Conservation (phyloP, 1,139 yeast species). For the Yamadazyma kanchanaburiensis region DNA sequence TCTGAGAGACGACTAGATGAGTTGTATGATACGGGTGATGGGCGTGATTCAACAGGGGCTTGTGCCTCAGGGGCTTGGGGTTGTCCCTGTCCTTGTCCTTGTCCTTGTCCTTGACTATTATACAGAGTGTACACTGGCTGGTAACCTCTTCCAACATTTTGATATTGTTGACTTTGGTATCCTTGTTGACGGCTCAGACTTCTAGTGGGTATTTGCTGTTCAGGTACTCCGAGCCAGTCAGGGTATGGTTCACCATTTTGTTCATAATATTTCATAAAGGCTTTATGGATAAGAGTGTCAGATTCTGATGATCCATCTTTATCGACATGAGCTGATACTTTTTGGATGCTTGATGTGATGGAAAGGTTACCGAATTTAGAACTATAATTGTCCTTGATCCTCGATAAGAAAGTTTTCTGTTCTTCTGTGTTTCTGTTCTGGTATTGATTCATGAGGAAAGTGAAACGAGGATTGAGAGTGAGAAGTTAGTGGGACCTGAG, state of each 20-base stretch:
- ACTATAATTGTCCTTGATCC: conserved; percentile 35
- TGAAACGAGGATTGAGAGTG: background rate
- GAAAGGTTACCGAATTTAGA: conserved; percentile 34
- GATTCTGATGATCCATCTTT: conserved; percentile 38
- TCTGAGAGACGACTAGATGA: conserved; percentile 39
- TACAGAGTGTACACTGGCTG: conserved; percentile 29
- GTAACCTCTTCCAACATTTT: conserved; percentile 4
- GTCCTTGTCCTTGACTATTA: conserved; percentile 11
- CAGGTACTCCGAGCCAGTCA: conserved; percentile 43
- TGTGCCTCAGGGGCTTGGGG: conserved; percentile 2
- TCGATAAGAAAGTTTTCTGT: conserved; percentile 28
- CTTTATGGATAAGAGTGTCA: conserved; percentile 44
- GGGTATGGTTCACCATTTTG: conserved; percentile 33
- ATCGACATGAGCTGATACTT: conserved; percentile 22
- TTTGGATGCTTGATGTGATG: conserved; percentile 19
- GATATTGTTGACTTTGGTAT: background rate
- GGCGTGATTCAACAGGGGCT: conserved; percentile 11
- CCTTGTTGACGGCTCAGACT: conserved; percentile 2
- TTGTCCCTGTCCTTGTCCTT: too few species aligned
- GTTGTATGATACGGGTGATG: conserved; percentile 19
- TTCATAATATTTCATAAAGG: conserved; percentile 41
- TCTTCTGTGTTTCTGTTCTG: conserved; percentile 14
- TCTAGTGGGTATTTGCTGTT: conserved; percentile 2
- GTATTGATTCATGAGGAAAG: conserved; percentile 8
- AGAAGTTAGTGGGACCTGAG: background rate